Base-by-base conservation (phyloP, 805 yeast genomes). In the Wickerhamia fluorescens region DNA sequence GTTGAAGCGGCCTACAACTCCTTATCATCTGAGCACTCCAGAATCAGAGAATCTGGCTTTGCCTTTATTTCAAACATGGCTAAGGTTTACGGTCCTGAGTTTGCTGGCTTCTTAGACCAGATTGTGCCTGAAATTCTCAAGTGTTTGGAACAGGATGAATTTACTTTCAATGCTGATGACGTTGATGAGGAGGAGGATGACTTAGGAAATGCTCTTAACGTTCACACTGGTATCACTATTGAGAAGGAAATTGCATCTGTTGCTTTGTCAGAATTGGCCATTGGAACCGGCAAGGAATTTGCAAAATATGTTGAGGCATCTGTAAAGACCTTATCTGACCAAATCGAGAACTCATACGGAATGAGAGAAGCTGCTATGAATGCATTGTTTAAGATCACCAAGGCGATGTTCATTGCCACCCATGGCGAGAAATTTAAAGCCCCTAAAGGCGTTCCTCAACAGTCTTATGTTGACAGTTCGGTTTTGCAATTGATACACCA, bases 211-310 rank as follows among this genome's bases (percentile, higher is more conserved):
- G 80, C 81, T 38, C 66, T 85, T 58, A 80, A 84, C 44, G 87
- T 92, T 40, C 88, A 87, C 71, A 82, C 95, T 29, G 96, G 95
- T 66, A 75, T 92, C 46, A 85, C 96, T 41, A 80, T 84, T 45
- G 98, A 89, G 63, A 89, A 89, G 61, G 96, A 88, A 62, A 84
- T 86, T 42, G 95, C 95, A n/a, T 72, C 88, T 25, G 85, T 86
- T 48, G 92, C 95, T 6, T 61, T 87, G 42, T 75, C 84, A 28
- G 97, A 92, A 53, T 73, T 88, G 52, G 95, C 95, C 29, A 58
- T 71, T 31, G 96, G 94, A 45, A 83, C 95, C 27, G 82, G 87
- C 49, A 78, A 73, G 34, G 76, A 76, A 30, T 87, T 89, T 60
- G 72, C 78, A 47, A 76, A 77, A 47, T 86, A 76, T 48, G 80